Conservation (phyloP, 1,284 basidiomycete genomes). For the Salmacisia buchloeana region DNA sequence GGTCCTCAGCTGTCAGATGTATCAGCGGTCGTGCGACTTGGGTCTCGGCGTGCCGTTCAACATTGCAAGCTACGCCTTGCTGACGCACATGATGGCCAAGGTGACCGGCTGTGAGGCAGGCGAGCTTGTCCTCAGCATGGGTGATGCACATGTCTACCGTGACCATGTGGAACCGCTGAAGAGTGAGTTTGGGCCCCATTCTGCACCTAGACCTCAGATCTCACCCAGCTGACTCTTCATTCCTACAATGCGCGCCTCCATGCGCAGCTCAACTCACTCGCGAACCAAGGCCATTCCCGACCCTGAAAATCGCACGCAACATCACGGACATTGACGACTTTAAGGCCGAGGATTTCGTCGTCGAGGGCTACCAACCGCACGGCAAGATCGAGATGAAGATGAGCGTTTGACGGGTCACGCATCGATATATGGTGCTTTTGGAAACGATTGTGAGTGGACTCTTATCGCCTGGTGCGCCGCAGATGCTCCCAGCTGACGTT, state of each 20-base stretch:
- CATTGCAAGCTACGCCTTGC: slow-evolving; percentile 91
- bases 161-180: slow-evolving; percentile 85
- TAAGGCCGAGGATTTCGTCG: slow-evolving; percentile 70
- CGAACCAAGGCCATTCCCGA: slow-evolving; percentile 77
- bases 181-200: slow-evolving; percentile 26
- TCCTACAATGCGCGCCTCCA: too few species aligned
- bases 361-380: slow-evolving; percentile 80
- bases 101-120: slow-evolving; percentile 79
- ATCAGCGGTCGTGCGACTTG: slow-evolving; percentile 92
- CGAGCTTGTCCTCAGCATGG: slow-evolving; percentile 83
- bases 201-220: too few species aligned
- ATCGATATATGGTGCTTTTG: too few species aligned
- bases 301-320: slow-evolving; percentile 63
- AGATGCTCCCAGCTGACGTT: too few species aligned
- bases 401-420: slow-evolving; percentile 69
- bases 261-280: slow-evolving; percentile 71
- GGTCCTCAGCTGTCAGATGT: slow-evolving; percentile 83
- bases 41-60: slow-evolving; percentile 93
- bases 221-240: background rate
- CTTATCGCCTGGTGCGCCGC: too few species aligned
- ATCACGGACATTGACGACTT: slow-evolving; percentile 75
- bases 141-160: slow-evolving; percentile 91
- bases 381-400: slow-evolving; percentile 93
- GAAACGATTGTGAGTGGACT: too few species aligned
- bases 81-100: slow-evolving; percentile 92